Conservation (phyloP, 306 rosid species). For the Geum urbanum region DNA sequence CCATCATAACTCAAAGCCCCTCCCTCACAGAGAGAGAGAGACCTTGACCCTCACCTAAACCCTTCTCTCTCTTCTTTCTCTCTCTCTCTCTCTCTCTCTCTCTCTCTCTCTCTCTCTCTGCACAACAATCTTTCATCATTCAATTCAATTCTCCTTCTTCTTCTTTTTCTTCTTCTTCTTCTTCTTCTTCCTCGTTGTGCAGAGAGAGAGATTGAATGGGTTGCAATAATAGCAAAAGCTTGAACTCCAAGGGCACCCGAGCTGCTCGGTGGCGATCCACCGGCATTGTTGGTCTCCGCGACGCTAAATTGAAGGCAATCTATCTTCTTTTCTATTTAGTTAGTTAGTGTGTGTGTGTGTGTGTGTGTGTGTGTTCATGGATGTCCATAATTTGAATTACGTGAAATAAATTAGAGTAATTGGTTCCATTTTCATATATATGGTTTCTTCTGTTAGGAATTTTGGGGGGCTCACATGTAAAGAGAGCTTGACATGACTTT, state of each 20-base stretch:
- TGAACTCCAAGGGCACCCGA: conserved; percentile 54
- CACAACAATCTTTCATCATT: conserved; percentile 1
- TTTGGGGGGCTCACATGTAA: no score
- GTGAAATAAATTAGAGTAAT: no score
- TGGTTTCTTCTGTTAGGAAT: no score
- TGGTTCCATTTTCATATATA: no score
- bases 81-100: conserved; percentile 18
- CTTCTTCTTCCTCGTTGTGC: no score
- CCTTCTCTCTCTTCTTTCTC: conserved; percentile 18
- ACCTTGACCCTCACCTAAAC: conserved; percentile 12
- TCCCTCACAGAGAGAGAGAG: neutral
- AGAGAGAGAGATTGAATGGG: conserved; percentile 44
- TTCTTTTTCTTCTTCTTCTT: neutral
- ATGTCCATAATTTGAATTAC: no score
- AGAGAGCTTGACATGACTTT: no score
- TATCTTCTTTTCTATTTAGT: conserved; percentile 2
- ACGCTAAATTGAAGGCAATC: conserved; percentile 76
- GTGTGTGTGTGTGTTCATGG: neutral
- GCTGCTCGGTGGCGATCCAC: conserved; percentile 92
- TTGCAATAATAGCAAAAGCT: conserved; percentile 53
- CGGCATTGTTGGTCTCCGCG: conserved; percentile 87
- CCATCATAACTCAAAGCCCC: neutral
- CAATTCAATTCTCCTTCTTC: no score
- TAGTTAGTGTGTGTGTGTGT: neutral
- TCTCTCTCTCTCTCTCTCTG: conserved; percentile 20